phyloP scores from a whole-genome alignment of 75 land plant species.

The Selaginella tamariscina region DNA sequence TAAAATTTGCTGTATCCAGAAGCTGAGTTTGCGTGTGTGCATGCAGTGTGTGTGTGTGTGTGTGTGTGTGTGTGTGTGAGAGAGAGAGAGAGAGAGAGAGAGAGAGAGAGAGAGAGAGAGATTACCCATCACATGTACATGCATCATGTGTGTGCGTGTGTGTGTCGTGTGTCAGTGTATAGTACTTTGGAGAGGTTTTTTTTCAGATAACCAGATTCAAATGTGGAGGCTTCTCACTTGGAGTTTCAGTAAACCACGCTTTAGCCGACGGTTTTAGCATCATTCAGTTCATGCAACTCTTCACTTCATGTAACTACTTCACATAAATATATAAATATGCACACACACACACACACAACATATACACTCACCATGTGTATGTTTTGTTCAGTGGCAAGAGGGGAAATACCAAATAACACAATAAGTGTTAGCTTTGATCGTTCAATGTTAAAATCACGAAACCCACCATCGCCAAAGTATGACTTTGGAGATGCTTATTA shows the following conservation, averaged over 20 bases:
- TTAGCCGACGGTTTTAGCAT: slow-evolving; percentile 38
- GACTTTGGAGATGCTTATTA: slow-evolving; percentile 28
- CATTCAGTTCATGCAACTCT: slow-evolving; percentile 23
- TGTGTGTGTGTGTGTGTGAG: no score
- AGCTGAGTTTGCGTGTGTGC: no score
- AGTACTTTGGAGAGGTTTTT: no score
- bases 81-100: no score
- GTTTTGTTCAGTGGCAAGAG: no score
- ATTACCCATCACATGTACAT: background rate
- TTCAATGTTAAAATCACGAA: slow-evolving; percentile 24
- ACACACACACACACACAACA: no score
- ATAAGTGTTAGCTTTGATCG: slow-evolving; percentile 22
- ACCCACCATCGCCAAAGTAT: slow-evolving; percentile 33
- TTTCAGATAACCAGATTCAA: slow-evolving; percentile 38
- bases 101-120: background rate
- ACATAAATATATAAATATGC: no score
- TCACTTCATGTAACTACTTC: slow-evolving; percentile 28
- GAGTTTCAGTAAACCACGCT: slow-evolving; percentile 34
- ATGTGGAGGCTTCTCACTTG: slow-evolving; percentile 43
- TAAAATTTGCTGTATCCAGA: no score
- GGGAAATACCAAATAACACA: slow-evolving; percentile 23
- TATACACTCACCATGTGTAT: no score
- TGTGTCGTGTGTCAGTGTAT: no score
- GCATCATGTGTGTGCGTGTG: no score
- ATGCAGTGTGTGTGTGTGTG: no score